These are phyloP conservation scores for Apiospora koreana DNA, from an alignment of 2,329 filamentous ascomycete genomes.

Conservation along the genomic window DNA sequence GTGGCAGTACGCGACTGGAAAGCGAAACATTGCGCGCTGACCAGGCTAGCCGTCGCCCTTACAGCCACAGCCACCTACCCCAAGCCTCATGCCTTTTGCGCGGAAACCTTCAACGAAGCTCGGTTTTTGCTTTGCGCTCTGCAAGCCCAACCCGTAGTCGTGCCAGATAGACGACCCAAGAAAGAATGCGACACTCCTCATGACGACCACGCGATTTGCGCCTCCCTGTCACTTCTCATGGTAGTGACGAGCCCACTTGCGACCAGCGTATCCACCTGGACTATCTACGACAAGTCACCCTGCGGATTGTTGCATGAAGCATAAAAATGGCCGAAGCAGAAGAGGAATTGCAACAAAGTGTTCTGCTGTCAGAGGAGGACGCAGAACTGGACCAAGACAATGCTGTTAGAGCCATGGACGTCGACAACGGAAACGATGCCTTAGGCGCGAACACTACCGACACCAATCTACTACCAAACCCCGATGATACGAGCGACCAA, in stretches of 20 bases:
- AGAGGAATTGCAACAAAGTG: slow-evolving; percentile 59
- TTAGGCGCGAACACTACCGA: slow-evolving; percentile 1
- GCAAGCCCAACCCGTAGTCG: not conserved
- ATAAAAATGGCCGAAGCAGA: slow-evolving; percentile 51
- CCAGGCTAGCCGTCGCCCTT: not conserved
- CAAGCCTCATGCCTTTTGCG: slow-evolving; percentile 16
- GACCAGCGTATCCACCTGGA: slow-evolving; percentile 1
- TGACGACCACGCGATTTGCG: slow-evolving; percentile 11
- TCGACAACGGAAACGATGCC: slow-evolving; percentile 22
- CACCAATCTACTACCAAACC: not conserved
- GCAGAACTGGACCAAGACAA: slow-evolving; percentile 42
- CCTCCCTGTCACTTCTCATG: not conserved
- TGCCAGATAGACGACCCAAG: not conserved
- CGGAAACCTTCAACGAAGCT: slow-evolving; percentile 1
- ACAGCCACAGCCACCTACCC: slow-evolving; percentile 3
- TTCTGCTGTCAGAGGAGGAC: slow-evolving; percentile 50
- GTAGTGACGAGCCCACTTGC: slow-evolving; percentile 1
- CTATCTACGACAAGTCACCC: not conserved
- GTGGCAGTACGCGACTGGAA: not conserved
- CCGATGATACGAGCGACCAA: not conserved
- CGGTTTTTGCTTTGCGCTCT: not conserved
- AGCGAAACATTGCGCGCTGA: not conserved
- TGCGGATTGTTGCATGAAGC: not conserved
- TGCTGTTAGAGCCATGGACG: slow-evolving; percentile 29
- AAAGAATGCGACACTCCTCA: slow-evolving; percentile 14